Evolutionary conservation across 192 early-diverging fungal genomes (phyloP), one percentile per base, ranked within the genome.

Genomic region (Entomortierella chlamydospora): DNA sequence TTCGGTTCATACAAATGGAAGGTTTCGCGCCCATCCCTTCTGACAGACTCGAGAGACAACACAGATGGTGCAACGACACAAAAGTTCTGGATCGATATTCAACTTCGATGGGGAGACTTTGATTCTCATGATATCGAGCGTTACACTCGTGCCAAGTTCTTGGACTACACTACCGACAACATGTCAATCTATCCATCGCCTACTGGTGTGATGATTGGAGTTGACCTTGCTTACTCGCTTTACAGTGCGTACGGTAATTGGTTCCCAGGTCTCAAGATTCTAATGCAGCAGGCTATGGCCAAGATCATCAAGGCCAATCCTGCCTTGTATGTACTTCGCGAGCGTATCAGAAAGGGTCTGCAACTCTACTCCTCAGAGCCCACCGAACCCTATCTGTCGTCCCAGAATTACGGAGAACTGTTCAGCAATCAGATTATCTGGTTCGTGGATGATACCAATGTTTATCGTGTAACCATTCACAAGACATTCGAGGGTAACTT

Each of bases 261-360:
- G 96, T 94, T 98, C 81, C 97, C 98, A 4, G 98, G 98, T 67
- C 96, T 98, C 92, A 99, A 99, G 87, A 95, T 96, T 52, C 86
- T 99, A 59, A 91, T 96, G 68, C 96, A 97, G 83, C 96, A 97
- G 78, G 97, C 97, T 1, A 93, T 99, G 95, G 94, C 92, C 54
- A 99, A 99, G 88, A 97, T 99, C 68, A 99, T 98, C 92, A 99
- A 99, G 56, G 95, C 96, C 60, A 99, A 97, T 71, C 98, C 98
- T 59, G 98, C 98, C 3, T 81, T 99, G 55, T 96, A 98, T 70
- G 97, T 99, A 10, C 86, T 99, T 39, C 93, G 98, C 72, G 98
- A 99, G 84, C 97, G 98, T 89, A 95, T 98, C 65, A 89, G 98
- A 67, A 99, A 99, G 90, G 97, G 93, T 58, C 89, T 99, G 64